Evolutionary conservation across 2,329 filamentous ascomycete species (phyloP).

Genomic region (Metarhizium rileyi): DNA sequence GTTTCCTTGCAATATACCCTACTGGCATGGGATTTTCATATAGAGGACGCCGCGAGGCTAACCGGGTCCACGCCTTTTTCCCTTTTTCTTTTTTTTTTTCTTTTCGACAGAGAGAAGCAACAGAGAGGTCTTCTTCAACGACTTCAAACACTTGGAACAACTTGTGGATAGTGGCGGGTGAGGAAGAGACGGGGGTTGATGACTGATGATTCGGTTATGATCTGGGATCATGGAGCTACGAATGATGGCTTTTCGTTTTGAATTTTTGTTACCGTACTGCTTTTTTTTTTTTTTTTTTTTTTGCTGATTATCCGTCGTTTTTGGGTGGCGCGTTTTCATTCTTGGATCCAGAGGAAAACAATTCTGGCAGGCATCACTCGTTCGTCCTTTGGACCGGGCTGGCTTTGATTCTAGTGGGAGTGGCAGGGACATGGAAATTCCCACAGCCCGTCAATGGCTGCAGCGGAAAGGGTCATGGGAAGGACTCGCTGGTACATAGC

Average conservation of each 20-base stretch:
- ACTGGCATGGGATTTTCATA: conserved; percentile 23
- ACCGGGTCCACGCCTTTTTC: conserved; percentile 1
- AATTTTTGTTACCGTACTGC: too few relatives aligned
- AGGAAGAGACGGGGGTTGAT: background rate
- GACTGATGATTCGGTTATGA: conserved; percentile 1
- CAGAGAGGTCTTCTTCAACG: conserved; percentile 1
- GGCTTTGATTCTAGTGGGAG: background rate
- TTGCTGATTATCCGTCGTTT: background rate
- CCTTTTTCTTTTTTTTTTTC: background rate
- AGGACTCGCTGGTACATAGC: background rate
- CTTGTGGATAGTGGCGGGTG: background rate
- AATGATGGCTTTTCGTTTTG: conserved; percentile 1
- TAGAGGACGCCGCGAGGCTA: conserved; percentile 33
- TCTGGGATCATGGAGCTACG: conserved; percentile 1
- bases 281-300: background rate
- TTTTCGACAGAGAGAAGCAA: conserved; percentile 2
- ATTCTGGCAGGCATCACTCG: background rate
- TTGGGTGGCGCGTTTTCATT: background rate
- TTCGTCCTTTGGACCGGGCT: background rate
- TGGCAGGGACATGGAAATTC: background rate
- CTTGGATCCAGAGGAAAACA: background rate
- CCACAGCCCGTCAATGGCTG: background rate
- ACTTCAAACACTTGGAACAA: conserved; percentile 4
- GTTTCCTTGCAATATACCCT: conserved; percentile 19
- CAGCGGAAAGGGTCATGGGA: background rate